Evolutionary conservation across 129 eudicot species (phyloP).

Genomic region (Lactuca sativa): DNA sequence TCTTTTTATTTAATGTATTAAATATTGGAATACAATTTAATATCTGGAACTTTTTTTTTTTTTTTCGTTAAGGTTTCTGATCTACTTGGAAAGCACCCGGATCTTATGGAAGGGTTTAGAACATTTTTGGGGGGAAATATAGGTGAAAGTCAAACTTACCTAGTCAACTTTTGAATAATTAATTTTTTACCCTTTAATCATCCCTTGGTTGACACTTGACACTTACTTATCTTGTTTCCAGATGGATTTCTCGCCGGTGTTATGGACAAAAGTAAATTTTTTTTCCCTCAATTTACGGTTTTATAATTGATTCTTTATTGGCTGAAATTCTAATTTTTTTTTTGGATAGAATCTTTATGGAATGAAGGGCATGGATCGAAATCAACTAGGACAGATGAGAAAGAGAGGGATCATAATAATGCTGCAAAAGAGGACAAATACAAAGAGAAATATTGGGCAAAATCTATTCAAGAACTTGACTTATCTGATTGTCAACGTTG

Average conservation of each 20-base stretch:
- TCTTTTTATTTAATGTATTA: not conserved
- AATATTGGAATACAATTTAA: not conserved
- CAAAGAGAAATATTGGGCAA: conserved; percentile 88
- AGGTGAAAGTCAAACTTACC: conserved; percentile 44
- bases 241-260: conserved; percentile 99
- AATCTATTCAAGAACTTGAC: conserved; percentile 95
- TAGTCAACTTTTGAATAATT: not conserved
- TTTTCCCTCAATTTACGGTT: not conserved
- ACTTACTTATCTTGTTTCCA: conserved; percentile 37
- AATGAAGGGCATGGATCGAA: conserved; percentile 73
- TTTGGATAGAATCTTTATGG: conserved; percentile 76
- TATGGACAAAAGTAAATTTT: conserved; percentile 83
- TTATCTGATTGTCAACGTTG: conserved; percentile 89
- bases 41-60: not conserved
- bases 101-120: conserved; percentile 96
- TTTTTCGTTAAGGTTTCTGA: conserved; percentile 70
- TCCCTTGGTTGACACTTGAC: not conserved
- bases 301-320: conserved; percentile 4
- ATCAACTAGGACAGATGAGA: conserved; percentile 62
- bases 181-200: not conserved
- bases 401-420: conserved; percentile 67
- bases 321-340: conserved; percentile 7
- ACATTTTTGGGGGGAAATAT: conserved; percentile 85
- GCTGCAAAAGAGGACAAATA: conserved; percentile 69
- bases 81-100: conserved; percentile 88